Conservation (phyloP, 2,329 filamentous ascomycete genomes). For the Exophiala alcalophila region DNA sequence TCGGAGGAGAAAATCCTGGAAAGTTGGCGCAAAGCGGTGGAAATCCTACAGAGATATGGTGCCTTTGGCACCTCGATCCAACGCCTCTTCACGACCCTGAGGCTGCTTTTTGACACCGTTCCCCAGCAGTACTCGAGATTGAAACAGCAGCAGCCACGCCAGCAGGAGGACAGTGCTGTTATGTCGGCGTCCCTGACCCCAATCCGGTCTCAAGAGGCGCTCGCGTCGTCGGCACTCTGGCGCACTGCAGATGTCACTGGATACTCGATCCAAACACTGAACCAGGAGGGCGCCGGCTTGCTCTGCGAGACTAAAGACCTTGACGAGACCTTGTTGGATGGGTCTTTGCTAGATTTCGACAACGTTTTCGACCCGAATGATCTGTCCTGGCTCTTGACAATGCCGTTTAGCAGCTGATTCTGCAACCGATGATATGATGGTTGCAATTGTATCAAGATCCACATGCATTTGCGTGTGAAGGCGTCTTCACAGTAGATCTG, state of each 20-base stretch:
- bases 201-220: no score
- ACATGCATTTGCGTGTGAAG: no score
- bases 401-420: constrained; percentile 4
- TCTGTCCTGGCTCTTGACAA: constrained; percentile 14
- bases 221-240: no score
- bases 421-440: no score
- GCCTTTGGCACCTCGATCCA: constrained; percentile 7
- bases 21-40: constrained; percentile 12
- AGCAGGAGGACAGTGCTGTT: background rate
- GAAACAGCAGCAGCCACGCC: background rate
- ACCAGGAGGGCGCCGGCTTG: background rate
- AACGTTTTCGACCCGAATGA: constrained; percentile 10
- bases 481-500: no score
- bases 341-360: constrained; percentile 5
- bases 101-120: constrained; percentile 12
- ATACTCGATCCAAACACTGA: background rate
- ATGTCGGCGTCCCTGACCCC: no score
- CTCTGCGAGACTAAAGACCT: background rate
- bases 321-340: background rate
- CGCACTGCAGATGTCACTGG: background rate
- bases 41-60: constrained; percentile 10
- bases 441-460: no score
- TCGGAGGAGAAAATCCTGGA: constrained; percentile 13
- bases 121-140: constrained; percentile 11
- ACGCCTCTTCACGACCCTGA: constrained; percentile 10